These are phyloP conservation scores for Aurantiochytrium sp. DNA, from an alignment of 108 stramenopile species.

Conservation along the genomic window DNA sequence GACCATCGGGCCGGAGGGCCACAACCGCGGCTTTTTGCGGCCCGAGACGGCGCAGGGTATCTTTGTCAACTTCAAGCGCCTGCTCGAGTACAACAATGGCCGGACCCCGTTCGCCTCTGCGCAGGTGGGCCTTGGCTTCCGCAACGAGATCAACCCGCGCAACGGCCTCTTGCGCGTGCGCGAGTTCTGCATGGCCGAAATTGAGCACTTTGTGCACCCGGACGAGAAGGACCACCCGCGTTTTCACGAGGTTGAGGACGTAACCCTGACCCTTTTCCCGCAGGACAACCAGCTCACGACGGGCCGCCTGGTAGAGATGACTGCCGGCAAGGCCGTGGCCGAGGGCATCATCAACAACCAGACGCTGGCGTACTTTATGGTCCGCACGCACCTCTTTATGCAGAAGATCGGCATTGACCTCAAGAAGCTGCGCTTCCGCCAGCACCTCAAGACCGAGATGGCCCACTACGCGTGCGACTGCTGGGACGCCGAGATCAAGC, in stretches of 20 bases:
- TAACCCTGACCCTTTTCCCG: conserved; percentile 79
- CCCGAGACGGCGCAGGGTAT: conserved; percentile 97
- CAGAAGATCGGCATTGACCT: conserved; percentile 93
- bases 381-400: conserved; percentile 93
- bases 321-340: conserved; percentile 84
- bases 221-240: conserved; percentile 91
- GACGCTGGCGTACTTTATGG: conserved; percentile 98
- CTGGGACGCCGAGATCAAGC: conserved; percentile 99
- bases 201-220: conserved; percentile 99
- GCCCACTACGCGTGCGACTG: conserved; percentile 99
- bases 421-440: conserved; percentile 85
- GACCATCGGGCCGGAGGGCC: conserved; percentile 97
- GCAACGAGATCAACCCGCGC: conserved; percentile 98
- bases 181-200: conserved; percentile 99
- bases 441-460: conserved; percentile 99
- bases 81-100: conserved; percentile 89
- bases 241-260: conserved; percentile 75
- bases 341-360: conserved; percentile 93
- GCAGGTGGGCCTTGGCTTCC: conserved; percentile 96
- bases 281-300: conserved; percentile 91
- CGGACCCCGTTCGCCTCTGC: conserved; percentile 98
- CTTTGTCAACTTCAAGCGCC: conserved; percentile 96
- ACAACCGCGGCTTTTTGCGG: conserved; percentile 87
- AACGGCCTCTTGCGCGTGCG: conserved; percentile 94
- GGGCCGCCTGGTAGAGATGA: conserved; percentile 81